Conservation (phyloP, 177 flowering plant species). For the Telopea speciosissima region DNA sequence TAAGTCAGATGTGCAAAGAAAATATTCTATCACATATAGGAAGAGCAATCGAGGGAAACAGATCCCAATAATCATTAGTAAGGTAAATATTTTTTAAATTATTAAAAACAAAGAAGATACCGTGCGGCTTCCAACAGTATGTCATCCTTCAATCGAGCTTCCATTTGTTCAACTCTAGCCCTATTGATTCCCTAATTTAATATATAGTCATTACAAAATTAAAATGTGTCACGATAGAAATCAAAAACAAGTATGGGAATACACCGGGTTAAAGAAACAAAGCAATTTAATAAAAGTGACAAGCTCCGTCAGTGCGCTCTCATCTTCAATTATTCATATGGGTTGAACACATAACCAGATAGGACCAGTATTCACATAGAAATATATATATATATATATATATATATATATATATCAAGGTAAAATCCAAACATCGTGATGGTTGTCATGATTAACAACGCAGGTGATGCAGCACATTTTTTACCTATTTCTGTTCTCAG, state of each 20-base stretch:
- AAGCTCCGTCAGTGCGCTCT: background rate
- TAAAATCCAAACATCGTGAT: too few species aligned
- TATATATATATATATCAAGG: too few species aligned
- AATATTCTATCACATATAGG: slow-evolving; percentile 20
- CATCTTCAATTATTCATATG: background rate
- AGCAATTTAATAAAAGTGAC: background rate
- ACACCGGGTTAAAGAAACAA: background rate
- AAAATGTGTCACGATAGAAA: background rate
- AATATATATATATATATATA: too few species aligned
- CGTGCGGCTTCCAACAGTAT: slow-evolving; percentile 79
- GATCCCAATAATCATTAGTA: background rate
- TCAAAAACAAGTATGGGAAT: background rate
- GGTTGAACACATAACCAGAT: background rate
- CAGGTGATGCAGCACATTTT: too few species aligned
- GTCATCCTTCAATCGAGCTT: slow-evolving; percentile 84
- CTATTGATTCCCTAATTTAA: slow-evolving; percentile 77
- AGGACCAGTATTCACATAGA: too few species aligned
- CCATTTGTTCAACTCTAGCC: slow-evolving; percentile 93
- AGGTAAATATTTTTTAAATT: background rate
- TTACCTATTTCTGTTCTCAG: too few species aligned
- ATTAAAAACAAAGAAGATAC: slow-evolving; percentile 19
- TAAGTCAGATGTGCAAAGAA: slow-evolving; percentile 26
- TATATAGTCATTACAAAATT: slow-evolving; percentile 8
- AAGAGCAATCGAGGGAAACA: slow-evolving; percentile 8
- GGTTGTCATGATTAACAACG: too few species aligned